Conservation (phyloP, 306 rosid genomes). For the Gastrolobium bilobum region DNA sequence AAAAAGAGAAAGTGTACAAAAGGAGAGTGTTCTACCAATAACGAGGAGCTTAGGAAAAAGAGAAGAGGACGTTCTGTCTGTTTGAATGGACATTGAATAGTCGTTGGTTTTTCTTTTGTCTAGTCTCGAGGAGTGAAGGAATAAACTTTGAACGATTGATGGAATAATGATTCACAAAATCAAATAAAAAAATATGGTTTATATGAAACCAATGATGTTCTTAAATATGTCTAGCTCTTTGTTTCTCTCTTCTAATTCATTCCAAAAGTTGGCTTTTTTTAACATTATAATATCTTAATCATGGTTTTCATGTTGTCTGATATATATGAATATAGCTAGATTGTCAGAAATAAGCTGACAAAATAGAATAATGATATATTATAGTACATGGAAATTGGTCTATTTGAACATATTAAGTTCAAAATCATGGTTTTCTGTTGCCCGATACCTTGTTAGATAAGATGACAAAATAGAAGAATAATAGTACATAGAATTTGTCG, state of each 20-base stretch:
- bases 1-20: slow-evolving; percentile 50
- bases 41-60: slow-evolving; percentile 51
- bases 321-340: no score
- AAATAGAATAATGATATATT: slow-evolving; percentile 7
- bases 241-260: slow-evolving; percentile 28
- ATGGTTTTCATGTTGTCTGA: slow-evolving; percentile 5
- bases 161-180: slow-evolving; percentile 33
- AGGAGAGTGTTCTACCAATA: slow-evolving; percentile 57
- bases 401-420: not conserved
- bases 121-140: slow-evolving; percentile 47
- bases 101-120: slow-evolving; percentile 34
- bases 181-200: slow-evolving; percentile 11
- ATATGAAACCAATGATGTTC: slow-evolving; percentile 3
- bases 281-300: slow-evolving; percentile 15
- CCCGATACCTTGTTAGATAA: slow-evolving; percentile 11
- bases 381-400: not conserved
- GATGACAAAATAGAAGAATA: slow-evolving; percentile 21
- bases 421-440: slow-evolving; percentile 8
- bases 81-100: slow-evolving; percentile 53
- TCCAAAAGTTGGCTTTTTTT: slow-evolving; percentile 42
- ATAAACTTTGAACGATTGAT: slow-evolving; percentile 59
- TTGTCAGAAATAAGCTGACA: slow-evolving; percentile 12
- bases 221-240: slow-evolving; percentile 14
- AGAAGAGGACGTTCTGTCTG: slow-evolving; percentile 57
- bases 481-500: slow-evolving; percentile 7